A percentile compares a stretch with the other conserved stretches of the same genome.
Evolutionary conservation across 2,329 filamentous ascomycete species (phyloP).

Genomic region (Blumeria hordei): DNA sequence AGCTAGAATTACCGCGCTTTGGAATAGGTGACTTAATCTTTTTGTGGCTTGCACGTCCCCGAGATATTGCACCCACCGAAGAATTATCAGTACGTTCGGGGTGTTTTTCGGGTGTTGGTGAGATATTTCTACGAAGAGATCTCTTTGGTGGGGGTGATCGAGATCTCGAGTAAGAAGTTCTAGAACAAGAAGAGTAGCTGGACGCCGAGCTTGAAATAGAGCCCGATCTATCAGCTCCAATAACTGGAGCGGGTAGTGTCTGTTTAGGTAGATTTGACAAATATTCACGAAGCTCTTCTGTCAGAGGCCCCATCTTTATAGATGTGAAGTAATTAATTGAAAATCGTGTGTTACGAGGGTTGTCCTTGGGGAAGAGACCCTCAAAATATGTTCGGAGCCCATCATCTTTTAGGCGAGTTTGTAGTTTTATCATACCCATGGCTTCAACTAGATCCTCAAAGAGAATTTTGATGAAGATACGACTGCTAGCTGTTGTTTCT

Average conservation of each 20-base stretch:
- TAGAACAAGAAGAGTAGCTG: conserved; percentile 54
- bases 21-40: conserved; percentile 7
- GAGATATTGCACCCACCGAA: conserved; percentile 9
- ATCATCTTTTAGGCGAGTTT: conserved; percentile 54
- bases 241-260: conserved; percentile 41
- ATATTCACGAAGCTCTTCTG: conserved; percentile 81
- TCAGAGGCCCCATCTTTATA: conserved; percentile 84
- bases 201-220: conserved; percentile 45
- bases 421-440: conserved; percentile 59
- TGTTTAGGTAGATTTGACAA: conserved; percentile 80
- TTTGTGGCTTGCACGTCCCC: conserved; percentile 4
- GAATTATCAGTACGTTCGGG: conserved; percentile 7
- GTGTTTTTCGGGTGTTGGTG: conserved; percentile 1
- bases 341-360: conserved; percentile 76
- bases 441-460: conserved; percentile 82
- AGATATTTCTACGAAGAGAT: too few species aligned
- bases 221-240: conserved; percentile 30
- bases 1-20: background rate
- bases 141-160: conserved; percentile 6
- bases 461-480: conserved; percentile 96
- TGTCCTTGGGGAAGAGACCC: conserved; percentile 76
- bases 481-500: conserved; percentile 83
- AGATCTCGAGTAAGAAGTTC: conserved; percentile 30
- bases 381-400: conserved; percentile 53
- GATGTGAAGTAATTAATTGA: conserved; percentile 99